Base-by-base conservation (phyloP, 1,284 basidiomycete genomes). In the Puccinia polysora region DNA sequence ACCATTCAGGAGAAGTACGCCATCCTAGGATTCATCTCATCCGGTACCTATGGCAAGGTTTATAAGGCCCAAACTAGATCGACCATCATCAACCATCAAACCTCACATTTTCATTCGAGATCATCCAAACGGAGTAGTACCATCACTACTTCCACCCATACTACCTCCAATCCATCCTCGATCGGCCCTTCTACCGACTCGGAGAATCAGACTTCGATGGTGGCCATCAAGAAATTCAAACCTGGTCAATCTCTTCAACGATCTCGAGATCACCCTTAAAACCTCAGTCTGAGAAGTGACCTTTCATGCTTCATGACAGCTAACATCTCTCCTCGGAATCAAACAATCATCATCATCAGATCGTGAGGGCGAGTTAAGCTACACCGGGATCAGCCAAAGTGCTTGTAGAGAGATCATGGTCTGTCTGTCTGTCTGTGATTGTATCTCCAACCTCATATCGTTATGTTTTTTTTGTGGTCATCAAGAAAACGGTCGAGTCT, bases 221-320 rank as follows among this genome's bases (percentile, higher is more conserved):
- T 92, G 77, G 96, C 95, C 3, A 97, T 98, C 82, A 99, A 99
- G 83, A 99, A 98, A 81, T 98, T 98, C 84, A 99, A 99, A 80
- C 94, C 95, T 36, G 68, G 68, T 71, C 36, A 43, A 4, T 12
- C 30, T 8, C 20, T 23, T n/a, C 30, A 6, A 45, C 45, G 10
- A 32, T 18, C 20, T 38, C 23, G 6, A 15, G 36, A 28, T 47
- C 47, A n/a, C n/a, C n/a, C n/a, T n/a, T n/a, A n/a, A n/a, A n/a
- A n/a, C n/a, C n/a, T n/a, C n/a, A n/a, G n/a, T n/a, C n/a, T n/a
- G n/a, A n/a, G n/a, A n/a, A n/a, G n/a, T n/a, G n/a, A n/a, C n/a
- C n/a, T n/a, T n/a, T n/a, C n/a, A n/a, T n/a, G n/a, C n/a, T n/a
- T n/a, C n/a, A n/a, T n/a, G n/a, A n/a, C n/a, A n/a, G n/a, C n/a